Evolutionary conservation across 2,329 filamentous ascomycete species (phyloP).

Genomic region (Thelonectria blattea): DNA sequence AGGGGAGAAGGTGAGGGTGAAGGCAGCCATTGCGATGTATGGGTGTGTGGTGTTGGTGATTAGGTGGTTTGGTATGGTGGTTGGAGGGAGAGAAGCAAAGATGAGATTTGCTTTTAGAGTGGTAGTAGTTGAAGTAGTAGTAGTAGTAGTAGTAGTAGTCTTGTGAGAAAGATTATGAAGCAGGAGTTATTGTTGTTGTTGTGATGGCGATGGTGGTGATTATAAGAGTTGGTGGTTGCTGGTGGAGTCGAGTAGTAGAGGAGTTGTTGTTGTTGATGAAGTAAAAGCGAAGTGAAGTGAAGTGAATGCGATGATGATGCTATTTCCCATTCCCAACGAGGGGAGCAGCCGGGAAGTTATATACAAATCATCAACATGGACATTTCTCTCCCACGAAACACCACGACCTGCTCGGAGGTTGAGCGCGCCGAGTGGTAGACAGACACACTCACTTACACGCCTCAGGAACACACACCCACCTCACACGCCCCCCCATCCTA

Average conservation of each 20-base stretch:
- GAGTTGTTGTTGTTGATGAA: background rate
- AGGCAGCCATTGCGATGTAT: slow-evolving; percentile 39
- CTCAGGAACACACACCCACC: background rate
- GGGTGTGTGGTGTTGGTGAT: no score
- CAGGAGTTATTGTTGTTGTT: background rate
- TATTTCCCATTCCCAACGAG: slow-evolving; percentile 4
- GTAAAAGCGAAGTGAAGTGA: no score
- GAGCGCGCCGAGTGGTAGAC: background rate
- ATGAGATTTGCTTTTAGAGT: background rate
- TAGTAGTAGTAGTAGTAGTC: slow-evolving; percentile 4
- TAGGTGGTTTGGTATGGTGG: slow-evolving; percentile 8
- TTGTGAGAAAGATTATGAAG: background rate
- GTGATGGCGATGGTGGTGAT: no score
- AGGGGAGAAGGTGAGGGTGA: slow-evolving; percentile 35
- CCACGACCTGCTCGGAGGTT: background rate
- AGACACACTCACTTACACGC: background rate
- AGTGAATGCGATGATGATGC: slow-evolving; percentile 11
- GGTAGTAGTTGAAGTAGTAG: background rate
- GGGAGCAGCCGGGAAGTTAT: slow-evolving; percentile 15
- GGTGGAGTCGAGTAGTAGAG: background rate
- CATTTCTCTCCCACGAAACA: background rate
- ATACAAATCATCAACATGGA: slow-evolving; percentile 1
- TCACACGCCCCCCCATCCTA: background rate
- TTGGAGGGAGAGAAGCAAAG: background rate
- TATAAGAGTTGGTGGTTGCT: slow-evolving; percentile 12